Base-by-base conservation (phyloP, 2,329 filamentous ascomycete species). In the Gremmenia infestans region DNA sequence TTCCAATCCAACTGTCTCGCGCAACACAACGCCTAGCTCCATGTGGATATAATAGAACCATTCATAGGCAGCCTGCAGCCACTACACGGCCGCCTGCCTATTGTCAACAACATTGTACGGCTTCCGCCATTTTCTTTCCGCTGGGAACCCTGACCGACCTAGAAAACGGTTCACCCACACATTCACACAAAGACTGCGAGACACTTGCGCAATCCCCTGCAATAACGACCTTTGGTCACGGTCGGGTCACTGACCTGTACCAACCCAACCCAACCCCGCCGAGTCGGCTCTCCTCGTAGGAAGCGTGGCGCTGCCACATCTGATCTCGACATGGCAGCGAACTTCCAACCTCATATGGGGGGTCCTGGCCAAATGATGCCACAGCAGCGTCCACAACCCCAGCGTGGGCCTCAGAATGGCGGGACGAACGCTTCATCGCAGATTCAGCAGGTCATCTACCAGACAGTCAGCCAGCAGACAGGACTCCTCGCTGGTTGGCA, bases 301-400 rank as follows among this genome's bases (percentile, higher is more conserved):
- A 63, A 65, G 55, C 59, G 63, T 67, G 63, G 61, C 57, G 36
- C 53, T 58, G 60, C 63, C 64, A 63, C 61, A 62, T 46, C 53
- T 47, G 56, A 54, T 56, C 52, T 47, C 53, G 64, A 54, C 48
- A 71, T 71, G 68, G 66, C 66, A 35, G 57, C 65, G 28, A 69
- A 69, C 57, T 69, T 68, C 55, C 67, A 65, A 53, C 65, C 66
- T 52, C 63, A 68, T 51, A 66, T 67, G 59, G 60, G 62, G 42
- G 63, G 56, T 52, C 60, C 63, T n/a, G 60, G 59, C 42, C 62
- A 62, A 48, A 64, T 67, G 61, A 68, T 67, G 64, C 59, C 60
- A n/a, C 64, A 64, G 40, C 66, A 65, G 25, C 64, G 56, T 14
- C 58, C 58, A 17, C 61, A 62, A 11, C 63, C 63, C 8, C 63